A percentile compares a stretch with the other conserved stretches of the same genome.
Evolutionary conservation across 1,284 basidiomycete genomes (phyloP).

Genomic region (Microbotryum scabiosae): DNA sequence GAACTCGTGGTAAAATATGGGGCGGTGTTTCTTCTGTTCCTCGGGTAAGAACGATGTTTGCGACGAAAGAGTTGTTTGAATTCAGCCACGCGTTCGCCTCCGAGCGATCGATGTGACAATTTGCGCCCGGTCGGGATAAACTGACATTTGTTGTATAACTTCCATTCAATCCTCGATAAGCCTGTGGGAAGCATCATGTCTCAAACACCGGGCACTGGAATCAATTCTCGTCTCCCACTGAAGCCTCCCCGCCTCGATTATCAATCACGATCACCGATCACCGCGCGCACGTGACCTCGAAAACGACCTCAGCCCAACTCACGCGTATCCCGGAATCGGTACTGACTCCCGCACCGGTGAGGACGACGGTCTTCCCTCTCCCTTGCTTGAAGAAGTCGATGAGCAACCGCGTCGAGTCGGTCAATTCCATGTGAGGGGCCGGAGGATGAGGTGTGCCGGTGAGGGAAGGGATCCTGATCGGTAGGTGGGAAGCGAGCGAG

Average conservation of each 20-base stretch:
- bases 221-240: not conserved
- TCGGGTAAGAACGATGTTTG: too few species aligned
- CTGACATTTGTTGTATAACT: slow-evolving; percentile 27
- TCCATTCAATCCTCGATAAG: slow-evolving; percentile 30
- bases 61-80: too few species aligned
- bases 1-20: slow-evolving; percentile 35
- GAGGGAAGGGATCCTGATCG: slow-evolving; percentile 43
- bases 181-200: not conserved
- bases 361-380: slow-evolving; percentile 49
- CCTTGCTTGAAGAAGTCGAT: slow-evolving; percentile 53
- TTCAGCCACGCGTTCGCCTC: too few species aligned
- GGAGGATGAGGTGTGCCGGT: slow-evolving; percentile 41
- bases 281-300: slow-evolving; percentile 42
- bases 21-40: slow-evolving; percentile 26
- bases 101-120: too few species aligned
- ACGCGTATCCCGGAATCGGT: slow-evolving; percentile 83
- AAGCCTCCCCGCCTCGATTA: not conserved
- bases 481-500: too few species aligned
- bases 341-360: slow-evolving; percentile 85
- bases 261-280: not conserved
- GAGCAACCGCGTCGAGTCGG: slow-evolving; percentile 57
- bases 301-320: slow-evolving; percentile 50
- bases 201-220: slow-evolving; percentile 8
- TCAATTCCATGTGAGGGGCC: slow-evolving; percentile 45
- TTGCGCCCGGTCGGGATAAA: too few species aligned